Evolutionary conservation across 164 flowering plant genomes (phyloP).

Genomic region (Sextonia rubra): DNA sequence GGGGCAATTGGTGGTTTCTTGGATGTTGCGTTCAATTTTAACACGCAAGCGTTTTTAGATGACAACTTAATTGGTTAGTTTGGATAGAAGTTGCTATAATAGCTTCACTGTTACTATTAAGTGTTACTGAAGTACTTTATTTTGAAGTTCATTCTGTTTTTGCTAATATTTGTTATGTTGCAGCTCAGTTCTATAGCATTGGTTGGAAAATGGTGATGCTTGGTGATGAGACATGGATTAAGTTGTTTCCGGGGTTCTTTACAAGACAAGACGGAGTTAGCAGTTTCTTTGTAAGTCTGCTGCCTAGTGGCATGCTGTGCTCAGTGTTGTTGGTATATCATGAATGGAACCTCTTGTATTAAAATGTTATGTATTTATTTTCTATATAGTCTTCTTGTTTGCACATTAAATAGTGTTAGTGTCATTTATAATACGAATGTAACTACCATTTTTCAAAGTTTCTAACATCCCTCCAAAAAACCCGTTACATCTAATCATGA

Average conservation of each 20-base stretch:
- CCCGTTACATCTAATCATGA: neutral
- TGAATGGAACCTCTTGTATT: neutral
- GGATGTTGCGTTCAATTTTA: conserved; percentile 91
- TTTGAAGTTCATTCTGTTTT: neutral
- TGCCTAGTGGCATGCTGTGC: neutral
- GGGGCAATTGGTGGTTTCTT: conserved; percentile 91
- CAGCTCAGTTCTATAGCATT: conserved; percentile 63
- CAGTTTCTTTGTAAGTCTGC: conserved; percentile 79
- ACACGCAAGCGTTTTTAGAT: conserved; percentile 84
- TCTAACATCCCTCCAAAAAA: too few species aligned
- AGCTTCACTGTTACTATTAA: neutral
- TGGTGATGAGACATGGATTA: conserved; percentile 99
- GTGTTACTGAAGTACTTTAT: neutral
- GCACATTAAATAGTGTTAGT: too few species aligned
- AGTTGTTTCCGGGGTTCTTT: conserved; percentile 83
- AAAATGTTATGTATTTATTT: neutral
- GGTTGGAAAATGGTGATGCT: conserved; percentile 94
- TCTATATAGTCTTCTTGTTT: neutral
- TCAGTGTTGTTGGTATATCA: neutral
- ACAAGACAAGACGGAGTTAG: conserved; percentile 85
- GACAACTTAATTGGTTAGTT: conserved; percentile 88
- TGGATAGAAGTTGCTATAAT: conserved; percentile 3
- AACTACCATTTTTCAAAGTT: too few species aligned
- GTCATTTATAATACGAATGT: too few species aligned
- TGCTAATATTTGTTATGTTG: conserved; percentile 2